phyloP scores from a whole-genome alignment of 305 asterid genomes.

The Rubia peregrina region DNA sequence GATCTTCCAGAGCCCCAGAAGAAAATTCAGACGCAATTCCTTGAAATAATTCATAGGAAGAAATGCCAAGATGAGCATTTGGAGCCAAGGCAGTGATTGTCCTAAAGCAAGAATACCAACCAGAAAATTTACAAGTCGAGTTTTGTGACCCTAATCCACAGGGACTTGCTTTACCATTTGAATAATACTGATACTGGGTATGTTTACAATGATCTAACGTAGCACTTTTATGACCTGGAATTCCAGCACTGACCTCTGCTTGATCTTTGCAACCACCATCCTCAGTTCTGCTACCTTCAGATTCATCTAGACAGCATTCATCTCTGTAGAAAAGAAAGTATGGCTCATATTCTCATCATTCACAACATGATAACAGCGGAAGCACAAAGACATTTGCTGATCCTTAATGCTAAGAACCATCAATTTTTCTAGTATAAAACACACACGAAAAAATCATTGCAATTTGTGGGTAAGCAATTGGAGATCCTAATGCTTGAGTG shows the following conservation, averaged over 20 bases:
- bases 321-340: conserved; percentile 40
- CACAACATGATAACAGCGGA: not conserved
- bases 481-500: not conserved
- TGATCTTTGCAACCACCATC: conserved; percentile 23
- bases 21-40: conserved; percentile 51
- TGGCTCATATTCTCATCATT: conserved; percentile 1
- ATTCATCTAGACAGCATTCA: conserved; percentile 38
- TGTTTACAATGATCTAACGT: conserved; percentile 37
- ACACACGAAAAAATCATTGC: not conserved
- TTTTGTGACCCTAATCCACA: conserved; percentile 43
- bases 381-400: not conserved
- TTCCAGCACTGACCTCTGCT: conserved; percentile 49
- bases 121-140: conserved; percentile 43
- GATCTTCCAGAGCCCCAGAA: conserved; percentile 68
- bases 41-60: conserved; percentile 50
- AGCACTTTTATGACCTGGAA: conserved; percentile 40
- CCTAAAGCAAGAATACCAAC: conserved; percentile 75
- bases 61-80: conserved; percentile 43
- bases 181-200: conserved; percentile 37
- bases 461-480: not conserved
- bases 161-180: conserved; percentile 45
- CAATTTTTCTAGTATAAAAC: not conserved
- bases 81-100: conserved; percentile 80
- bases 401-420: not conserved
- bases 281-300: conserved; percentile 32